Percentiles rank a stretch among this genome's conserved stretches.
phyloP scores from a whole-genome alignment of 805 yeast species.

The Metschnikowia gruessii region DNA sequence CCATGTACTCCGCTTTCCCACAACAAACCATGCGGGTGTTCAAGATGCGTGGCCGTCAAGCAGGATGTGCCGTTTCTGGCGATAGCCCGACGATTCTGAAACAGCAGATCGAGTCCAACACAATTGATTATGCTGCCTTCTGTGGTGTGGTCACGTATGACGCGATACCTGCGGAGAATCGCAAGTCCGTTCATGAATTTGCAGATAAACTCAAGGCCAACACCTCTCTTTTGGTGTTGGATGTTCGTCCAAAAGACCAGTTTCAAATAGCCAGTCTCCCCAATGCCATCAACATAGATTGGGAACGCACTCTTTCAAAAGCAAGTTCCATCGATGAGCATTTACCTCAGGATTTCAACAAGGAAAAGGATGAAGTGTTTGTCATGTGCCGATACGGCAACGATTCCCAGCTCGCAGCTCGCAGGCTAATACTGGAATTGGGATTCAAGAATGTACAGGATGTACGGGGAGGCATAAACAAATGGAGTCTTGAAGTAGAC shows the following conservation, averaged over 20 bases:
- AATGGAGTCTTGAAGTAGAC: conserved; percentile 65
- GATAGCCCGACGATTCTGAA: conserved; percentile 47
- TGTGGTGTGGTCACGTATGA: conserved; percentile 62
- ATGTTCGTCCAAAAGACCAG: conserved; percentile 81
- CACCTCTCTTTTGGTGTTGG: conserved; percentile 46
- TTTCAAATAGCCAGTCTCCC: conserved; percentile 63
- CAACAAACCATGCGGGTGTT: conserved; percentile 66
- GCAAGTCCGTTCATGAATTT: conserved; percentile 47
- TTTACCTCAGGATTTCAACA: conserved; percentile 22
- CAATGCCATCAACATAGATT: conserved; percentile 60
- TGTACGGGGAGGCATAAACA: conserved; percentile 71
- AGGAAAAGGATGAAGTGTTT: conserved; percentile 34
- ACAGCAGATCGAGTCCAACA: conserved; percentile 43
- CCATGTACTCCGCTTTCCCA: conserved; percentile 66
- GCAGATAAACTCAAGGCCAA: conserved; percentile 19
- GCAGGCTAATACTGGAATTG: conserved; percentile 48
- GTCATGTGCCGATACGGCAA: conserved; percentile 87
- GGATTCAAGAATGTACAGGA: conserved; percentile 56
- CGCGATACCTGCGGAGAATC: conserved; percentile 42
- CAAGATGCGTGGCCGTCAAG: conserved; percentile 71
- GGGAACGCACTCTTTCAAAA: conserved; percentile 41
- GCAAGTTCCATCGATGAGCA: conserved; percentile 21
- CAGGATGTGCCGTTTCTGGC: conserved; percentile 65
- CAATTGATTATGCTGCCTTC: conserved; percentile 63
- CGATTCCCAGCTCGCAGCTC: conserved; percentile 80